These are phyloP conservation scores for Coemansia asiatica DNA, from an alignment of 192 early-diverging fungal species.

Conservation along the genomic window DNA sequence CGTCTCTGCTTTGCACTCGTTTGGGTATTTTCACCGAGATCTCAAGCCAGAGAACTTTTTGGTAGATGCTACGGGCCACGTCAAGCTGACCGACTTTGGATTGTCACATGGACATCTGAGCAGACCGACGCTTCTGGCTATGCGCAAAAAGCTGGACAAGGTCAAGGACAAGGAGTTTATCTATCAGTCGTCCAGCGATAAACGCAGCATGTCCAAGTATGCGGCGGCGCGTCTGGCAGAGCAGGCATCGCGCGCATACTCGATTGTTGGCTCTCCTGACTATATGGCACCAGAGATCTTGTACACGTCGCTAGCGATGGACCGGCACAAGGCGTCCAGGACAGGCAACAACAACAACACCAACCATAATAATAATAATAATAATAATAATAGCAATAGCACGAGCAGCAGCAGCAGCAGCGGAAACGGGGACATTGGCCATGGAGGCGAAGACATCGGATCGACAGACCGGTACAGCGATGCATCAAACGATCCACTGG, in stretches of 20 bases:
- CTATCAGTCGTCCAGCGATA: slow-evolving; percentile 52
- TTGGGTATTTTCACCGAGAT: slow-evolving; percentile 56
- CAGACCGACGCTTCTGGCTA: slow-evolving; percentile 40
- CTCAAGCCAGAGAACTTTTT: slow-evolving; percentile 57
- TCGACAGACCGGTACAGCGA: slow-evolving; percentile 30
- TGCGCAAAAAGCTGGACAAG: slow-evolving; percentile 57
- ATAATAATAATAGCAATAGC: not conserved
- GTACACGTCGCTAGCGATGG: slow-evolving; percentile 49
- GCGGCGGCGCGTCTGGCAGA: slow-evolving; percentile 48
- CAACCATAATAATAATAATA: too few relatives aligned
- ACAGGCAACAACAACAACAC: not conserved
- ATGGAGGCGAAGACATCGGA: slow-evolving; percentile 31
- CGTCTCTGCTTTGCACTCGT: slow-evolving; percentile 63
- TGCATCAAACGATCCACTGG: slow-evolving; percentile 49
- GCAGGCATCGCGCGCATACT: slow-evolving; percentile 62
- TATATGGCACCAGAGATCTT: slow-evolving; percentile 95
- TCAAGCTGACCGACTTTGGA: slow-evolving; percentile 91
- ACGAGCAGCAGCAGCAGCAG: slow-evolving; percentile 18
- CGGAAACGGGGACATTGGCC: slow-evolving; percentile 7
- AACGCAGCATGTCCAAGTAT: slow-evolving; percentile 47
- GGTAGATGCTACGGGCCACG: slow-evolving; percentile 64
- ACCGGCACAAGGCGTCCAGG: slow-evolving; percentile 23
- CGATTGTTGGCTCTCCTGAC: slow-evolving; percentile 86
- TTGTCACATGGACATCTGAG: slow-evolving; percentile 82
- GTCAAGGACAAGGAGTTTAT: slow-evolving; percentile 58